Base-by-base conservation (phyloP, 2,329 filamentous ascomycete genomes). In the Fusarium tjaetaba region DNA sequence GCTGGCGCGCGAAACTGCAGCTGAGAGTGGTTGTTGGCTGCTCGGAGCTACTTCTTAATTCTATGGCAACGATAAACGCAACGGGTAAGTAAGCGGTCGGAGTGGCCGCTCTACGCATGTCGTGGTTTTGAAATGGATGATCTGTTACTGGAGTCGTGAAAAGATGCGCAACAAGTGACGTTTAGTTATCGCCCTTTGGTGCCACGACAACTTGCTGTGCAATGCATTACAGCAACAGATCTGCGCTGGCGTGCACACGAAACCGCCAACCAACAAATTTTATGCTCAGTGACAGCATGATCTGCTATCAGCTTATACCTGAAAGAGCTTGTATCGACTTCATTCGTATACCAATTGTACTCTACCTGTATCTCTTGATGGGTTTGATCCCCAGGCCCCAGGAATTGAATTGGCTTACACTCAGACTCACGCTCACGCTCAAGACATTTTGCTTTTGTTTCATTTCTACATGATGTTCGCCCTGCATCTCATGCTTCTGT, bases 221-320 rank as follows among this genome's bases (percentile, higher is more conserved):
- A 41, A 46, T 68, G 60, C 65, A 55, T 55, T 61, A 52, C 46
- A 66, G 52, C 43, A 52, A 51, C 26, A 70, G 67, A 70, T 70
- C 67, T 53, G 67, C 67, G 66, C 36, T 59, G 65, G 66, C 52
- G 52, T 65, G 34, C 68, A 72, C 71, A 74, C 63, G 71, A 73
- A 73, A 73, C 71, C 41, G 42, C 52, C 56, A 45, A 53, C 53
- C 65, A 69, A 60, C 42, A 41, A n/a, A 49, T 43, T 55, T 43
- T 51, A 60, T 59, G 28, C 36, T 46, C 32, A 57, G 56, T 61
- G 57, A 73, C 61, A 65, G n/a, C 59, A 64, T 70, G 65, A 72
- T 73, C 59, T 51, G 48, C 70, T 45, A 52, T 58, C 60, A 34
- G 45, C 39, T 57, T n/a, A 56, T 36, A 45, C 20, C 43, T 43